Evolutionary conservation across 2,329 filamentous ascomycete genomes (phyloP).

Genomic region (Zarea fungicola): DNA sequence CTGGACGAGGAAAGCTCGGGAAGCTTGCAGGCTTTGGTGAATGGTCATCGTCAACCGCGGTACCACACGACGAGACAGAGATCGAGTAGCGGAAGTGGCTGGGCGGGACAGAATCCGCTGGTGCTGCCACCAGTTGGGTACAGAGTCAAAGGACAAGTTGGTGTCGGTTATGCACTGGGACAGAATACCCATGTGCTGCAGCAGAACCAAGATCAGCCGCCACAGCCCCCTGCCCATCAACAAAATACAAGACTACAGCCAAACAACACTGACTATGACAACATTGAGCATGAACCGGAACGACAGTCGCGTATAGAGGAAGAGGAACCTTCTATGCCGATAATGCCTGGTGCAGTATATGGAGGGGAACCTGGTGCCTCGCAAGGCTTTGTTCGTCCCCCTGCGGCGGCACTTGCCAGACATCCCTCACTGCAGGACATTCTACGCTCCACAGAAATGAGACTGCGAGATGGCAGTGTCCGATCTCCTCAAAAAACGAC

Average conservation of each 20-base stretch:
- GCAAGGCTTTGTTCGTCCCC: background rate
- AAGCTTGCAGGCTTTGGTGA: background rate
- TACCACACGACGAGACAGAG: background rate
- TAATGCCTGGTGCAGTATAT: background rate
- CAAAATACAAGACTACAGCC: background rate
- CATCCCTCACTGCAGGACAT: slow-evolving; percentile 38
- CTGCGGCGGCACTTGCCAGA: slow-evolving; percentile 1
- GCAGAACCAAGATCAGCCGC: slow-evolving; percentile 15
- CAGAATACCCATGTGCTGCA: slow-evolving; percentile 3
- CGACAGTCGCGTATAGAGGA: background rate
- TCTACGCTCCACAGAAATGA: slow-evolving; percentile 46
- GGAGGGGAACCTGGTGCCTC: background rate
- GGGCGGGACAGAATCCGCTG: slow-evolving; percentile 23
- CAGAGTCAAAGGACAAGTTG: background rate
- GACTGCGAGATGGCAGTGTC: slow-evolving; percentile 37
- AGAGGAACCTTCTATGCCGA: slow-evolving; percentile 1
- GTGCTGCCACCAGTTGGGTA: slow-evolving; percentile 4
- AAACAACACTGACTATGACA: background rate
- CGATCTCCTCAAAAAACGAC: slow-evolving; percentile 28
- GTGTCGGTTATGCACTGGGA: background rate
- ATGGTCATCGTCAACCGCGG: background rate
- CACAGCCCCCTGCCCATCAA: slow-evolving; percentile 9
- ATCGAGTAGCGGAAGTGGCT: slow-evolving; percentile 25
- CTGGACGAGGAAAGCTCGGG: slow-evolving; percentile 42
- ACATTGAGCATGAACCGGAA: background rate